Conservation (phyloP, 495 filamentous ascomycete species). For the Penicillium argentinense region DNA sequence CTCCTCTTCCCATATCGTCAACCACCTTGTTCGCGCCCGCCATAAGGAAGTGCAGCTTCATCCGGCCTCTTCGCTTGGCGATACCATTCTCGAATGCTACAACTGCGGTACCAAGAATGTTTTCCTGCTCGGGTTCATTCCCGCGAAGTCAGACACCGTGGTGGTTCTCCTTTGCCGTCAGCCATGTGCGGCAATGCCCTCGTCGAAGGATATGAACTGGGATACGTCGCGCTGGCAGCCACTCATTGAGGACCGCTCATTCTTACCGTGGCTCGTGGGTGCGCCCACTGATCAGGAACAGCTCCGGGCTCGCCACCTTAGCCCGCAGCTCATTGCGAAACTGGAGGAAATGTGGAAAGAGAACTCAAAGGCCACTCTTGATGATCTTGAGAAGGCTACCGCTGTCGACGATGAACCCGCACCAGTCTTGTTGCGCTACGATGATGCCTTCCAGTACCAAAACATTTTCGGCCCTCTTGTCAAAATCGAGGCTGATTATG, state of each 20-base stretch:
- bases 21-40: slow-evolving; percentile 93
- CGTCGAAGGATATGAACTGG: slow-evolving; percentile 99
- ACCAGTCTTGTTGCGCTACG: slow-evolving; percentile 90
- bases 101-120: slow-evolving; percentile 99
- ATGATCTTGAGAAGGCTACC: slow-evolving; percentile 89
- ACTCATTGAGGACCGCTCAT: slow-evolving; percentile 94
- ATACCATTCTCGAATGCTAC: slow-evolving; percentile 98
- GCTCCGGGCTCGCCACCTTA: slow-evolving; percentile 89
- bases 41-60: slow-evolving; percentile 99
- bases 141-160: slow-evolving; percentile 98
- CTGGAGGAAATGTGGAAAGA: slow-evolving; percentile 99
- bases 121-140: slow-evolving; percentile 98
- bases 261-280: slow-evolving; percentile 90
- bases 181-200: slow-evolving; percentile 90
- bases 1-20: slow-evolving; percentile 96
- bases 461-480: slow-evolving; percentile 98
- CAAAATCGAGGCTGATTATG: slow-evolving; percentile 99
- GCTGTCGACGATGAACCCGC: slow-evolving; percentile 94
- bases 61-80: slow-evolving; percentile 89
- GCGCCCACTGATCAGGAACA: slow-evolving; percentile 92
- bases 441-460: slow-evolving; percentile 98
- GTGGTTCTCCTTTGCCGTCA: slow-evolving; percentile 96
- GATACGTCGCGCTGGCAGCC: slow-evolving; percentile 98
- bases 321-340: slow-evolving; percentile 93
- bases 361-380: slow-evolving; percentile 82